Base-by-base conservation (phyloP, 108 stramenopile genomes). In the Discostella pseudostelligera region DNA sequence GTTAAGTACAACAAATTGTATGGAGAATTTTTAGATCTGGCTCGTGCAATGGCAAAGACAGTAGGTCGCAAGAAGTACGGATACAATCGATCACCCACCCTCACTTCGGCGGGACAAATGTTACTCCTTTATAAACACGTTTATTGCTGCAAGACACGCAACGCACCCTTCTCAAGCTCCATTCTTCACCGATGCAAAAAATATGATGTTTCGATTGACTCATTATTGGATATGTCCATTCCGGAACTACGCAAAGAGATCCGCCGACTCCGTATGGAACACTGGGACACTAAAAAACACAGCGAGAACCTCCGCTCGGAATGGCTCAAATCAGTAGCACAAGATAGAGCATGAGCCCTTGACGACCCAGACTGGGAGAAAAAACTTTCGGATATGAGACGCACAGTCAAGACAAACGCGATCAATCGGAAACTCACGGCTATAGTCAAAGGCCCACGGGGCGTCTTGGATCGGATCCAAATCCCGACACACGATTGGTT, bases 401-500 rank as follows among this genome's bases (percentile, higher is more conserved):
- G 6, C 5, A 28, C 13, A 5, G 51, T 25, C 6, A 13, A 53
- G 13, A 14, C 8, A 0, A 25, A 22, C 0, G 1, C 26, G 4
- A 9, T 28, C 2, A 53, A 53, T 9, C 20, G 26, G 12, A 53
- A 53, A 29, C 51, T 53, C 28, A 53, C 51, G 2, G 12, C 51
- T 0, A 28, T 28, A 26, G 10, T 28, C 20, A 53, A 53, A 53
- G 26, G 51, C 6, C 4, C 13, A 28, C 6, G 13, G 1, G 4
- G 51, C 5, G 10, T 25, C 8, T 25, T 53, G 3, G 26, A 53
- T 22, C 6, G 26, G 1, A 53, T 53, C 28, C 26, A 53, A 11
- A 9, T 53, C 24, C 51, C 51, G 1, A 53, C 51, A 5, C 26
- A 53, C 28, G 51, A 53, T 11, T 53, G 51, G 51, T 53, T 53